These are phyloP conservation scores for Ochromonadaceae sp. DNA, from an alignment of 352 stramenopile species.

Conservation along the genomic window DNA sequence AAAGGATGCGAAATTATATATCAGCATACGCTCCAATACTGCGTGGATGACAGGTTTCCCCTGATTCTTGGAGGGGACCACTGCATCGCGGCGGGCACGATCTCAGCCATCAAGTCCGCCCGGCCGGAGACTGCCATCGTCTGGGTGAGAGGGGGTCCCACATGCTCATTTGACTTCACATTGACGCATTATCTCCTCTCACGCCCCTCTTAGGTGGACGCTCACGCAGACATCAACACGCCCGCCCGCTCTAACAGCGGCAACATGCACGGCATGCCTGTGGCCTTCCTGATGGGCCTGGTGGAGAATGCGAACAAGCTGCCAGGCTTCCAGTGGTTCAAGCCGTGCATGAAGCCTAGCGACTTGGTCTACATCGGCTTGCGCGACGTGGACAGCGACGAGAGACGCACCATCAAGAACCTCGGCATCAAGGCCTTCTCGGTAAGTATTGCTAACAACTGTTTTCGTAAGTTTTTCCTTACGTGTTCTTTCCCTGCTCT, in stretches of 20 bases:
- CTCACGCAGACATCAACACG: slow-evolving; percentile 84
- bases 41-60: slow-evolving; percentile 59
- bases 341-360: slow-evolving; percentile 25
- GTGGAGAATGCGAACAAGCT: slow-evolving; percentile 49
- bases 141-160: slow-evolving; percentile 33
- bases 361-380: slow-evolving; percentile 80
- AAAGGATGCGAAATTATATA: slow-evolving; percentile 53
- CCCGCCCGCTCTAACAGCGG: slow-evolving; percentile 49
- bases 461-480: neutral
- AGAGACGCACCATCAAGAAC: slow-evolving; percentile 60
- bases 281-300: slow-evolving; percentile 72
- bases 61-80: slow-evolving; percentile 71
- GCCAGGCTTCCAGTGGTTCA: slow-evolving; percentile 68
- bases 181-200: neutral
- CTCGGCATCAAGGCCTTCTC: slow-evolving; percentile 75
- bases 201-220: slow-evolving; percentile 51
- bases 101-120: slow-evolving; percentile 57
- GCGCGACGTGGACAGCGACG: slow-evolving; percentile 59
- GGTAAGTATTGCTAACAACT: neutral
- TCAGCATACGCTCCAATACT: slow-evolving; percentile 48
- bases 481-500: neutral
- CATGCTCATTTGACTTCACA: neutral
- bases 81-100: slow-evolving; percentile 63
- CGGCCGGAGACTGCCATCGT: slow-evolving; percentile 67
- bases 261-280: slow-evolving; percentile 85